A percentile compares a stretch with the other conserved stretches of the same genome.
phyloP scores from a whole-genome alignment of 23 red algal species.

The Chondrus crispus region DNA sequence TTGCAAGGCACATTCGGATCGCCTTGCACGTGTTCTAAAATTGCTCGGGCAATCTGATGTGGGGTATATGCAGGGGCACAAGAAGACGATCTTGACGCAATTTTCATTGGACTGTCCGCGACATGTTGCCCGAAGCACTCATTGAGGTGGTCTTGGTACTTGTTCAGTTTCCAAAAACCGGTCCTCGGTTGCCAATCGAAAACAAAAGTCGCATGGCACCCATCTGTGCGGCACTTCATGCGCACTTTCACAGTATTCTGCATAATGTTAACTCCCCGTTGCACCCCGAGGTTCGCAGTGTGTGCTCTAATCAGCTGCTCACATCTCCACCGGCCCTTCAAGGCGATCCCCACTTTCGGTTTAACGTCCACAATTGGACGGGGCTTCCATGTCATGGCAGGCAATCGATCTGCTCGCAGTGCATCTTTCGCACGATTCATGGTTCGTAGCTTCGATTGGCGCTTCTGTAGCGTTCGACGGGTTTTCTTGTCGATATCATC shows the following conservation, averaged over 20 bases:
- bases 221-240: not conserved
- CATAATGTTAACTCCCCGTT: not conserved
- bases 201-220: not conserved
- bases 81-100: not conserved
- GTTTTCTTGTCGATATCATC: no score
- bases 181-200: constrained; percentile 14
- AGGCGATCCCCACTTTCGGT: not conserved
- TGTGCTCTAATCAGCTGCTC: constrained; percentile 36
- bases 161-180: constrained; percentile 33
- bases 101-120: no score
- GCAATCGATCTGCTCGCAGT: no score
- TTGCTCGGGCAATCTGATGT: not conserved
- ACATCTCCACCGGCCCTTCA: constrained; percentile 3
- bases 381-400: no score
- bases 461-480: no score
- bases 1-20: constrained; percentile 17
- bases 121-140: not conserved
- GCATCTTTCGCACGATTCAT: no score
- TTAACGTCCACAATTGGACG: no score
- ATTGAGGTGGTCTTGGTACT: not conserved
- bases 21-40: not conserved
- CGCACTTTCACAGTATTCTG: not conserved
- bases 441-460: no score
- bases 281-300: not conserved
- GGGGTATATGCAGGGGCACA: constrained; percentile 21